Evolutionary conservation across 2,329 filamentous ascomycete genomes (phyloP).

Genomic region (Neofusicoccum cordaticola): DNA sequence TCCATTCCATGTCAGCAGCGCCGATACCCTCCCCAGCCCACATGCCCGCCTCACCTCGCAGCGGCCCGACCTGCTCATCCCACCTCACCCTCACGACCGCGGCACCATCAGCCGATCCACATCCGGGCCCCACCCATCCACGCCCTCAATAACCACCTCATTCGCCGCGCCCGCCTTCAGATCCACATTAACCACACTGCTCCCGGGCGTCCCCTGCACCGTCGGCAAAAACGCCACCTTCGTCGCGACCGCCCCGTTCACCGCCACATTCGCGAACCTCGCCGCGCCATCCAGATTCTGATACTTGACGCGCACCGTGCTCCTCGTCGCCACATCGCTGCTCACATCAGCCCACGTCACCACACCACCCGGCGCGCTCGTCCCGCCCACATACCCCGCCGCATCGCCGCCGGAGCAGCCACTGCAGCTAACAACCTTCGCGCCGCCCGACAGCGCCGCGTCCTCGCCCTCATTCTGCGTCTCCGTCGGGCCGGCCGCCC

Average conservation of each 20-base stretch:
- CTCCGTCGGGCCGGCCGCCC: constrained; percentile 46
- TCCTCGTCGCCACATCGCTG: constrained; percentile 44
- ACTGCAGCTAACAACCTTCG: constrained; percentile 48
- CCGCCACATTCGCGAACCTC: constrained; percentile 53
- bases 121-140: constrained; percentile 48
- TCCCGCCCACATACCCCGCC: constrained; percentile 48
- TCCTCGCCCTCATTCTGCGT: constrained; percentile 53
- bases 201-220: constrained; percentile 44
- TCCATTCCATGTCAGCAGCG: too few relatives aligned
- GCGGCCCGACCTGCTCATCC: too few relatives aligned
- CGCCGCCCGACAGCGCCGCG: constrained; percentile 45
- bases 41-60: too few relatives aligned
- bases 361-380: constrained; percentile 49
- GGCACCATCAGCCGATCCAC: constrained; percentile 57
- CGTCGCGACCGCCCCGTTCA: constrained; percentile 52
- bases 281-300: constrained; percentile 55
- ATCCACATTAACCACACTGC: constrained; percentile 48
- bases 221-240: constrained; percentile 56
- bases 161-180: constrained; percentile 53
- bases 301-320: constrained; percentile 56
- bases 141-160: constrained; percentile 46
- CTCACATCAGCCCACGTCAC: constrained; percentile 49
- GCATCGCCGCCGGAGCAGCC: constrained; percentile 58
- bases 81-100: constrained; percentile 25
- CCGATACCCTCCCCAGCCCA: too few relatives aligned